phyloP scores from a whole-genome alignment of 1,284 basidiomycete species.

The Tilletia walkeri region DNA sequence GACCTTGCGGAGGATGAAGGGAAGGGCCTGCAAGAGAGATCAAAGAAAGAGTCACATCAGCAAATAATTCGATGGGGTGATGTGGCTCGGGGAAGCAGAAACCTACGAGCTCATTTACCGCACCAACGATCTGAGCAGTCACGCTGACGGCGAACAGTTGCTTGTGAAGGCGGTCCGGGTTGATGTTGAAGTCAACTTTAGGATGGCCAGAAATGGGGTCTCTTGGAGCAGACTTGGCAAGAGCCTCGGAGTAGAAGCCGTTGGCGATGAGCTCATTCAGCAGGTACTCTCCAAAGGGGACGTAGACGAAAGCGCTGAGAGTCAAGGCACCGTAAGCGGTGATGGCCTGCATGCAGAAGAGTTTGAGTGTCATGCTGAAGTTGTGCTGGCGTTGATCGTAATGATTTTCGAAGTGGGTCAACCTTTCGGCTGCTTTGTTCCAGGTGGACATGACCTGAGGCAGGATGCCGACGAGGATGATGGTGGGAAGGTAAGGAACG shows the following conservation, averaged over 20 bases:
- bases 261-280: slow-evolving; percentile 43
- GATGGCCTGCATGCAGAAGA: slow-evolving; percentile 81
- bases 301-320: slow-evolving; percentile 52
- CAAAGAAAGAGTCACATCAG: neutral
- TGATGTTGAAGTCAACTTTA: slow-evolving; percentile 56
- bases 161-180: slow-evolving; percentile 70
- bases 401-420: slow-evolving; percentile 66
- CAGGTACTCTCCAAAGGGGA: slow-evolving; percentile 53
- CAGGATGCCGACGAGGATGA: slow-evolving; percentile 77
- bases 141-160: slow-evolving; percentile 95
- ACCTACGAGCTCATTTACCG: slow-evolving; percentile 73
- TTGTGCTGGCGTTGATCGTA: slow-evolving; percentile 72
- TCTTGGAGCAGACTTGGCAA: slow-evolving; percentile 34
- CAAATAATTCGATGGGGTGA: neutral
- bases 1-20: slow-evolving; percentile 67
- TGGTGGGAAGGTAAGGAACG: slow-evolving; percentile 74
- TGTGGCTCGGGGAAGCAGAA: too few relatives aligned
- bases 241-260: slow-evolving; percentile 43
- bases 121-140: slow-evolving; percentile 82
- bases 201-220: slow-evolving; percentile 31
- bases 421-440: slow-evolving; percentile 66
- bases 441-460: slow-evolving; percentile 80
- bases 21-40: slow-evolving; percentile 59
- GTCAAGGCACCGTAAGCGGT: slow-evolving; percentile 70
- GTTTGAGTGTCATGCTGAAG: slow-evolving; percentile 82